Evolutionary conservation across 108 stramenopile species (phyloP).

Genomic region (Mediolabrus comicus): DNA sequence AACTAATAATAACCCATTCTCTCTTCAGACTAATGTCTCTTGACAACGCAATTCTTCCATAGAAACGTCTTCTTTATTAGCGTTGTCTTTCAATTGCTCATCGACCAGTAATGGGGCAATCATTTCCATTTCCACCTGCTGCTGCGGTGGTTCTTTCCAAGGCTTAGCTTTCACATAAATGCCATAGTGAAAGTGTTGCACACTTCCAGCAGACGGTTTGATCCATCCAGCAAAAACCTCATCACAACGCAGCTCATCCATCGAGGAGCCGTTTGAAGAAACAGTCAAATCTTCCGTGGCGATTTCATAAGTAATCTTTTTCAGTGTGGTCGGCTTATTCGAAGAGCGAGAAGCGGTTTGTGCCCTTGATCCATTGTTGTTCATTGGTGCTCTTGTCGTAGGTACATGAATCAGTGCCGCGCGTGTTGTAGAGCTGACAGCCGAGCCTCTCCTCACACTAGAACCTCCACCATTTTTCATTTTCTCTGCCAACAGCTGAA

Average conservation of each 20-base stretch:
- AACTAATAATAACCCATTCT: not conserved
- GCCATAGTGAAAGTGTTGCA: not conserved
- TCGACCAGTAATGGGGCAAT: not conserved
- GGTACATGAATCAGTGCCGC: constrained; percentile 24
- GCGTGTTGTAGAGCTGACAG: constrained; percentile 3
- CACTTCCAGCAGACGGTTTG: not conserved
- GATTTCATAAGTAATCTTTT: not conserved
- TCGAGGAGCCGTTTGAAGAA: not conserved
- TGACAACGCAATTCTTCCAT: not conserved
- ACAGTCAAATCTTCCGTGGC: not conserved
- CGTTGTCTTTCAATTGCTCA: not conserved
- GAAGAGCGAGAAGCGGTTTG: not conserved
- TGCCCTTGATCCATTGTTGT: not conserved
- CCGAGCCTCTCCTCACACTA: not conserved
- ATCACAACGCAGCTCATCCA: constrained; percentile 25
- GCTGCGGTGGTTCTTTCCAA: not conserved
- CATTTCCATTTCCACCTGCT: too few relatives aligned
- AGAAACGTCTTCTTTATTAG: not conserved
- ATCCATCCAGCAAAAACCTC: constrained; percentile 19
- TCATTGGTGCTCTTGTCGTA: not conserved
- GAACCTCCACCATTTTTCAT: constrained; percentile 7
- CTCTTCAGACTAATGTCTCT: not conserved
- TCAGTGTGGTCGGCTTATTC: not conserved
- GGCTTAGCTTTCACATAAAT: not conserved
- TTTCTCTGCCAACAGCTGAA: constrained; percentile 19